Conservation (phyloP, 257 asterid species). For the Petunia axillaris region DNA sequence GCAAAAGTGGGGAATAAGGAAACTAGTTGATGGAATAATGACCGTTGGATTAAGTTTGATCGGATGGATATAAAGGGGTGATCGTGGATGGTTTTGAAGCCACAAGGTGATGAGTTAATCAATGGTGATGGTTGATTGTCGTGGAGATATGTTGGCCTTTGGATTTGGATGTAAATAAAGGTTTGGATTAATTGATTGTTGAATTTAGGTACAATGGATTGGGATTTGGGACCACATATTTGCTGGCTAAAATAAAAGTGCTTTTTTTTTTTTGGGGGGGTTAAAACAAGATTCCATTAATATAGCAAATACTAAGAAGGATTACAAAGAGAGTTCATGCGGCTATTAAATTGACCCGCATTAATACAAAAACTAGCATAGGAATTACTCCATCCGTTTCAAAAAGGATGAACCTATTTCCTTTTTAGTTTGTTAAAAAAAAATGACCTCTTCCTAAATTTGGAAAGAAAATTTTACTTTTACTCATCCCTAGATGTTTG, state of each 20-base stretch:
- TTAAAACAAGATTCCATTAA: no score
- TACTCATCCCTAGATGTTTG: no score
- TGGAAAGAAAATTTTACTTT: no score
- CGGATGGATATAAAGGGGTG: slow-evolving; percentile 36
- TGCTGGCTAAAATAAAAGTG: slow-evolving; percentile 5
- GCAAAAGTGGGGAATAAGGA: slow-evolving; percentile 25
- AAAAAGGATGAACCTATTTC: no score
- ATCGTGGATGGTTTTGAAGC: slow-evolving; percentile 78
- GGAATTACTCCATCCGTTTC: no score
- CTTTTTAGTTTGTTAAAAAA: no score
- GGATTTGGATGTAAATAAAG: slow-evolving; percentile 44
- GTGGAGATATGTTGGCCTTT: slow-evolving; percentile 45
- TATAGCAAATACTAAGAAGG: no score
- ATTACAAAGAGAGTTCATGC: no score
- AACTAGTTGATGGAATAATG: slow-evolving; percentile 26
- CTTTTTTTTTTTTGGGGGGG: background rate
- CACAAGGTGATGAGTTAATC: slow-evolving; percentile 66
- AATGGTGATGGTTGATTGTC: slow-evolving; percentile 53
- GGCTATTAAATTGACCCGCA: no score
- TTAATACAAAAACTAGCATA: no score
- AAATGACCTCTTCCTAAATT: no score
- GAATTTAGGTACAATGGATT: slow-evolving; percentile 35
- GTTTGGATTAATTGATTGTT: slow-evolving; percentile 14
- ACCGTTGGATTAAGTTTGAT: slow-evolving; percentile 58
- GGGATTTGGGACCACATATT: slow-evolving; percentile 29